Base-by-base conservation (phyloP, 2,329 filamentous ascomycete genomes). In the Colletotrichum simmondsii region DNA sequence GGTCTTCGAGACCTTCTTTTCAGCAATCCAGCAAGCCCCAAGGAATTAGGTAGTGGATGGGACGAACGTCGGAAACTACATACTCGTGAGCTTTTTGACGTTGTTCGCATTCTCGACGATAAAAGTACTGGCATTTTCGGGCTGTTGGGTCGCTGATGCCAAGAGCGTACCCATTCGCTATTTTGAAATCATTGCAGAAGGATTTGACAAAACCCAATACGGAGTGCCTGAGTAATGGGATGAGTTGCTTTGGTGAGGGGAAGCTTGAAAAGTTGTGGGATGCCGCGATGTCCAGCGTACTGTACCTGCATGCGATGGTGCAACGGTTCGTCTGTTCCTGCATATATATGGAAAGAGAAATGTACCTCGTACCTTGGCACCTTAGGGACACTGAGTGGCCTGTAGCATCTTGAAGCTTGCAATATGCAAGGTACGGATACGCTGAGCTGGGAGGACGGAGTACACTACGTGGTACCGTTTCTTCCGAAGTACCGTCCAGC, bases 261-360 rank as follows among this genome's bases (percentile, higher is more conserved):
- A 52, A 52, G 52, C 26, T 30, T 56, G 35, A 14, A 30, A 32
- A 73, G 52, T 46, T 62, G 64, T 56, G 70, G 61, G 42, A 56
- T 56, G 46, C 64, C 59, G 37, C 37, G 37, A 42, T 42, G 37
- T 16, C 37, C 37, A 42, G 37, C 35, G 14, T 30, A 22, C 28
- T 42, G 73, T 74, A 73, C 73, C 73, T 74, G 73, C 71, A 74
- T 73, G 32, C 46, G 66, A 57, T 42, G 42, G 61, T 73, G 63
- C 68, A 70, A 42, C 61, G 37, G 56, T 61, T 73, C 37, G 57
- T 67, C 46, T 56, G 73, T 74, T 74, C 73, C 73, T 74, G 73
- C 73, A 74, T 73, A 58, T 58, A 35, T 68, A 35, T 46, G 49
- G 60, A 63, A 42, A n/a, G 32, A 32, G 28, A n/a, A 32, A 30